These are phyloP conservation scores for Grosmannia clavigera DNA, from an alignment of 2,329 filamentous ascomycete species.

Conservation along the genomic window DNA sequence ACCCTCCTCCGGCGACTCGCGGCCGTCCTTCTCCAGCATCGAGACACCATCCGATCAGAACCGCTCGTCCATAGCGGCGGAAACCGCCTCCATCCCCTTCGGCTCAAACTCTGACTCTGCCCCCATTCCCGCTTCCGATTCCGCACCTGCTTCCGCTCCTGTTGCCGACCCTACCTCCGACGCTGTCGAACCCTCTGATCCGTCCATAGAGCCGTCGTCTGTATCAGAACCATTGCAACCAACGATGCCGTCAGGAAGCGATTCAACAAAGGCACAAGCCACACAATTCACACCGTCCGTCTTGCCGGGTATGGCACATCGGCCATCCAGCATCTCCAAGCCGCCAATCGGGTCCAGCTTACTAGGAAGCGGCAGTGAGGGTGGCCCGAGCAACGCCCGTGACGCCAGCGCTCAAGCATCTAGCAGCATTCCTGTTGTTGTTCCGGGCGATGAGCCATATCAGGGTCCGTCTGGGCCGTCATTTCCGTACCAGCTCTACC, in stretches of 20 bases:
- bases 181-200: background rate
- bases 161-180: background rate
- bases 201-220: background rate
- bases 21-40: slow-evolving; percentile 3
- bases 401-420: slow-evolving; percentile 13
- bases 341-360: slow-evolving; percentile 20
- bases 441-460: slow-evolving; percentile 48
- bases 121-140: background rate
- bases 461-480: slow-evolving; percentile 61
- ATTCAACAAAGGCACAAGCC: background rate
- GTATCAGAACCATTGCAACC: background rate
- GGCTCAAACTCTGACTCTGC: background rate
- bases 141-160: background rate
- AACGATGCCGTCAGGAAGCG: background rate
- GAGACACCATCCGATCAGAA: background rate
- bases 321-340: slow-evolving; percentile 43
- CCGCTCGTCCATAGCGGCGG: background rate
- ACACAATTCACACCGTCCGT: background rate
- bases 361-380: background rate
- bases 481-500: slow-evolving; percentile 76
- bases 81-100: background rate
- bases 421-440: slow-evolving; percentile 9
- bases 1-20: background rate
- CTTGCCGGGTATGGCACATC: background rate
- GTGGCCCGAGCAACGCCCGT: slow-evolving; percentile 15